Evolutionary conservation across 257 asterid genomes (phyloP), one percentile per base, ranked within the genome.

Genomic region (Cruciata laevipes): DNA sequence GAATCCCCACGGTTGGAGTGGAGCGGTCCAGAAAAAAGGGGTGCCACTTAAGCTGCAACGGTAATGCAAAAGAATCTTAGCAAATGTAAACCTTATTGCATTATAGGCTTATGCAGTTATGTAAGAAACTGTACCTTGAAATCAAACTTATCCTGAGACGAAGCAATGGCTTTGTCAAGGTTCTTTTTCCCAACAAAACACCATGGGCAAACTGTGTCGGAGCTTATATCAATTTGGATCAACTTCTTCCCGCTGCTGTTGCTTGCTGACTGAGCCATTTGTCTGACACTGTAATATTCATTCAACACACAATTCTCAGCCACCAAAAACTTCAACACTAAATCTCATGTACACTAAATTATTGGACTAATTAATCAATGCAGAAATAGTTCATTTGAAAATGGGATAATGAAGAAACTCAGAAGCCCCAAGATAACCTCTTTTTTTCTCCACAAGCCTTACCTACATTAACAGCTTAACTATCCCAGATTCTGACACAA

Each of bases 201-300:
- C 97, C 97, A 91, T 7, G 97, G 97, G 70, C 97, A 91, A 35
- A 91, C 96, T 0, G 84, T 86, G 76, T 91, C 97, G 20, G 85
- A 69, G 25, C 82, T 83, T 37, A 85, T 71, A 64, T 91, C 97
- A 57, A 91, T 81, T 49, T 64, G 80, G 61, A 91, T 67, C 63
- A 79, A 79, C 77, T 82, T 91, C 84, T 85, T 91, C 0, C 67
- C 85, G 7, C 55, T 47, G 55, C 55, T 47, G 55, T 16, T 47
- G 20, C 85, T 78, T 73, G 74, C 77, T 55, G 88, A 74, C 69
- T 63, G 75, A 60, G 82, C 83, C 86, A 84, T 79, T 58, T 42
- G 66, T 63, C 76, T 79, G 52, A 40, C 61, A 53, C 70, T 69
- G 35, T 63, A 74, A 32, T 35, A 53, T 63, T 16, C 7, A 53